Conservation (phyloP, 306 rosid genomes). For the Dryas drummondii region DNA sequence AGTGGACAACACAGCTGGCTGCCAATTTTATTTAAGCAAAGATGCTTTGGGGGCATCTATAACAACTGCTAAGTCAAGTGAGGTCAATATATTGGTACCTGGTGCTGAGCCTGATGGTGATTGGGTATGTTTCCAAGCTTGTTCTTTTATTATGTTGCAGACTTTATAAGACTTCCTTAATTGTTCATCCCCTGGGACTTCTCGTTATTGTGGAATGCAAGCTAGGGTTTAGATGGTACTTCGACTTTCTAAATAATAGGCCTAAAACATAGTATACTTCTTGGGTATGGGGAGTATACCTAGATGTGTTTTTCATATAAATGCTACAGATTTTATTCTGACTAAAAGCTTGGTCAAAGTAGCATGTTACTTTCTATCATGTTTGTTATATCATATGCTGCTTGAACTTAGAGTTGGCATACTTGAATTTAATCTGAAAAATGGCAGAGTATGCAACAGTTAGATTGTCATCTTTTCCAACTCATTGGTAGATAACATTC, state of each 20-base stretch:
- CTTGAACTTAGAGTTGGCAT: neutral
- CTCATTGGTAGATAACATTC: neutral
- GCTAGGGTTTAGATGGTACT: neutral
- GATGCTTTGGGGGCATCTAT: slow-evolving; percentile 75
- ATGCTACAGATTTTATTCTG: slow-evolving; percentile 8
- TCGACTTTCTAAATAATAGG: neutral
- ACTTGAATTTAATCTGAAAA: neutral
- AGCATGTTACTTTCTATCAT: neutral
- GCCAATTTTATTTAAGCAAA: slow-evolving; percentile 86
- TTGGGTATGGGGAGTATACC: neutral
- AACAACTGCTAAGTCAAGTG: slow-evolving; percentile 95
- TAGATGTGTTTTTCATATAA: neutral
- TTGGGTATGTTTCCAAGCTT: slow-evolving; percentile 66
- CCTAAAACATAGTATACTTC: neutral
- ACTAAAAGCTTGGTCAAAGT: neutral
- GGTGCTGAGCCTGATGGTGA: slow-evolving; percentile 69
- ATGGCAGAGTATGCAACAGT: neutral
- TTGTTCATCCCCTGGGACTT: neutral
- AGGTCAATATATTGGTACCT: slow-evolving; percentile 90
- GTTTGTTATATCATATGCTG: neutral
- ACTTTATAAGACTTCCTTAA: slow-evolving; percentile 1
- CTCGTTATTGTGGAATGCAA: neutral
- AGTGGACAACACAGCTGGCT: slow-evolving; percentile 87
- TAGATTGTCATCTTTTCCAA: neutral
- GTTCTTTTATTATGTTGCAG: slow-evolving; percentile 6